phyloP scores from a whole-genome alignment of 306 rosid genomes.

The Quillaja saponaria region DNA sequence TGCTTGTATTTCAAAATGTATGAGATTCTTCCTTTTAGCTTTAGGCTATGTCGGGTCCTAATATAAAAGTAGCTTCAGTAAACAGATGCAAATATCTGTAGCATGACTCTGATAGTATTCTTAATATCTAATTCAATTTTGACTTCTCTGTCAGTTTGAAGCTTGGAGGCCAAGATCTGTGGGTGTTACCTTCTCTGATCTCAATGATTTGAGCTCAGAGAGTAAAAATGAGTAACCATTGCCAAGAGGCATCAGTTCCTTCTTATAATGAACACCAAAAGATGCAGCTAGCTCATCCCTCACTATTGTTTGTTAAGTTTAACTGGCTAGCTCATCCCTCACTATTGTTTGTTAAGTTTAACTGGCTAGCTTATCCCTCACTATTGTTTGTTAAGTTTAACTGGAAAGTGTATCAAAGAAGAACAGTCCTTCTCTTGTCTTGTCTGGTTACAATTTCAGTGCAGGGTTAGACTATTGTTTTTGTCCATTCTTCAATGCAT shows the following conservation, averaged over 20 bases:
- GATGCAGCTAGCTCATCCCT: slow-evolving; percentile 25
- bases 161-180: slow-evolving; percentile 14
- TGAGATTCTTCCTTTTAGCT: slow-evolving; percentile 7
- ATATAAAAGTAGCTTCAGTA: slow-evolving; percentile 23
- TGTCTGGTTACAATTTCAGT: too few relatives aligned
- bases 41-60: slow-evolving; percentile 21
- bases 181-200: slow-evolving; percentile 15
- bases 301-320: too few relatives aligned
- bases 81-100: slow-evolving; percentile 16
- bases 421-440: too few relatives aligned
- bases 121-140: slow-evolving; percentile 1
- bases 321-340: slow-evolving; percentile 6
- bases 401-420: too few relatives aligned
- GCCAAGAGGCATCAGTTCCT: slow-evolving; percentile 22
- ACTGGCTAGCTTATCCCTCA: slow-evolving; percentile 14
- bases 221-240: slow-evolving; percentile 10
- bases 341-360: too few relatives aligned
- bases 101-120: slow-evolving; percentile 16
- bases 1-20: slow-evolving; percentile 7
- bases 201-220: slow-evolving; percentile 15
- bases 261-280: slow-evolving; percentile 17
- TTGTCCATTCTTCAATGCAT: too few relatives aligned
- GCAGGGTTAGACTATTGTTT: too few relatives aligned
- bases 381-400: too few relatives aligned
- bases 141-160: slow-evolving; percentile 3